Conservation (phyloP, 1,139 yeast genomes). For the Debaryomyces fabryi region DNA sequence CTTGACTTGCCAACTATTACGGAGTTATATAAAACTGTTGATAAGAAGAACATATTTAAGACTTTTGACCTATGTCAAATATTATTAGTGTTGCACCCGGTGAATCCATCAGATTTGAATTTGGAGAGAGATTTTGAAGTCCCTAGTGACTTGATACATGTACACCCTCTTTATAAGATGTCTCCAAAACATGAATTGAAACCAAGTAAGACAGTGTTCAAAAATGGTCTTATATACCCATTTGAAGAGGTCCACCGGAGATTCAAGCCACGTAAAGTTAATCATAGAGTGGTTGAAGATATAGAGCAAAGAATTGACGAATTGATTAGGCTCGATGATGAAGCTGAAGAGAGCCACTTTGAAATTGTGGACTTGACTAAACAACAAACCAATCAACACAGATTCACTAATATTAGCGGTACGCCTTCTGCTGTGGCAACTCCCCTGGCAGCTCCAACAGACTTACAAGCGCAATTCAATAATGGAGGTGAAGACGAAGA, state of each 20-base stretch:
- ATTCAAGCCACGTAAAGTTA: conserved; percentile 55
- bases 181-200: conserved; percentile 45
- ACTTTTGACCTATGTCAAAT: conserved; percentile 87
- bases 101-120: conserved; percentile 48
- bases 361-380: conserved; percentile 67
- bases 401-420: conserved; percentile 22
- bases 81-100: conserved; percentile 68
- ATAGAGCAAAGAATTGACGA: conserved; percentile 82
- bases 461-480: conserved; percentile 16
- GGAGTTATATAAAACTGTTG: conserved; percentile 88
- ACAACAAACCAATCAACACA: conserved; percentile 13
- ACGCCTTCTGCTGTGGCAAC: conserved; percentile 30
- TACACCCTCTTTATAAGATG: conserved; percentile 51
- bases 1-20: conserved; percentile 89
- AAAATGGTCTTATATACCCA: conserved; percentile 87
- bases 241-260: conserved; percentile 49
- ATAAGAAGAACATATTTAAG: conserved; percentile 85
- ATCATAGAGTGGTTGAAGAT: conserved; percentile 57
- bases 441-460: conserved; percentile 14
- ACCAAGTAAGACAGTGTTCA: conserved; percentile 50
- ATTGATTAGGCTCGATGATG: conserved; percentile 72
- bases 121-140: conserved; percentile 46
- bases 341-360: conserved; percentile 79
- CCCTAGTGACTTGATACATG: conserved; percentile 39
- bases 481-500: conserved; percentile 42